These are phyloP conservation scores for Termitomyces sp. DNA, from an alignment of 768 basidiomycete species.

Conservation along the genomic window DNA sequence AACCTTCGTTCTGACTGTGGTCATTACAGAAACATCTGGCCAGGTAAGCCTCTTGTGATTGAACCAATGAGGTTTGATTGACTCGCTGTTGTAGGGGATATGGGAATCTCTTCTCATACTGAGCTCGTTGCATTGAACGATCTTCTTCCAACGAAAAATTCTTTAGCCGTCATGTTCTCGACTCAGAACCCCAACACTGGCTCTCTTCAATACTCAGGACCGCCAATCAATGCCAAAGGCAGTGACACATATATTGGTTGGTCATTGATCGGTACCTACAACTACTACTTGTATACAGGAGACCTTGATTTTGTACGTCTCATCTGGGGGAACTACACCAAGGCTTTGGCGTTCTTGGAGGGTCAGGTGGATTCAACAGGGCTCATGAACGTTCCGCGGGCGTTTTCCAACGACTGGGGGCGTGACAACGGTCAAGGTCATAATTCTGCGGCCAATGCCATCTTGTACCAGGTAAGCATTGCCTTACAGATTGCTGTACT, in stretches of 20 bases:
- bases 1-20: not conserved
- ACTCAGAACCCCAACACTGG: conserved; percentile 42
- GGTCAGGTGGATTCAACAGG: conserved; percentile 36
- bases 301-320: conserved; percentile 37
- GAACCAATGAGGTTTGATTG: not conserved
- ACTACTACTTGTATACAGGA: conserved; percentile 44
- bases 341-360: conserved; percentile 34
- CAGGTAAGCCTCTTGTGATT: conserved; percentile 9
- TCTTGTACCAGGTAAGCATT: conserved; percentile 34
- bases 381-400: conserved; percentile 33
- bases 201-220: conserved; percentile 42
- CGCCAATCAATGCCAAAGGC: conserved; percentile 29
- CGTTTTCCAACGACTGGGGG: conserved; percentile 48
- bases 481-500: not conserved
- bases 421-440: conserved; percentile 40
- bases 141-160: conserved; percentile 37
- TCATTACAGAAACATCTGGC: conserved; percentile 24
- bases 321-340: conserved; percentile 44
- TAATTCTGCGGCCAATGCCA: conserved; percentile 44
- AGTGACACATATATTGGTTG: conserved; percentile 47
- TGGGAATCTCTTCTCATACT: conserved; percentile 38
- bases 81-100: conserved; percentile 24
- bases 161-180: conserved; percentile 45
- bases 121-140: conserved; percentile 31
- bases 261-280: conserved; percentile 41